A percentile compares a stretch with the other conserved stretches of the same genome.
These are phyloP conservation scores for Hamigera avellanea DNA, from an alignment of 495 filamentous ascomycete species.

Conservation along the genomic window DNA sequence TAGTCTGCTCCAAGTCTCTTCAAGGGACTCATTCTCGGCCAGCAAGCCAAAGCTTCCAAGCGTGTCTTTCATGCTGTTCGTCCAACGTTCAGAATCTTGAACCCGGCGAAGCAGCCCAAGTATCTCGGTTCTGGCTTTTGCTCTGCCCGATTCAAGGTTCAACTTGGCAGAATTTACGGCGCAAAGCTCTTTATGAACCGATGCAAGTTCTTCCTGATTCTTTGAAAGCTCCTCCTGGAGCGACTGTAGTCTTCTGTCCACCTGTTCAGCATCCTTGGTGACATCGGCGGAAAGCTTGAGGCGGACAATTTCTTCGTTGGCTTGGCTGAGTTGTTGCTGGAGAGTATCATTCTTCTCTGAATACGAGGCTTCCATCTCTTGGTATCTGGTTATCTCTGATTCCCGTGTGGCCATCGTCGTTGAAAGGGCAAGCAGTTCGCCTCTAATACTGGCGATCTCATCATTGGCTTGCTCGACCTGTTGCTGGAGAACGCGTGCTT, in stretches of 20 bases:
- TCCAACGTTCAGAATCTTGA: constrained; percentile 16
- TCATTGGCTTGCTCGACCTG: constrained; percentile 14
- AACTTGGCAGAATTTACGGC: constrained; percentile 6
- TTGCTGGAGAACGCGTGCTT: constrained; percentile 11
- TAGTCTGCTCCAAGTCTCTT: constrained; percentile 10
- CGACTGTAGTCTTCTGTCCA: constrained; percentile 3
- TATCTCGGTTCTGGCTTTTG: constrained; percentile 15
- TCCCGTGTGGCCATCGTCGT: too few species aligned
- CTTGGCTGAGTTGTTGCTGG: too few species aligned
- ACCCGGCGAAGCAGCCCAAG: constrained; percentile 13
- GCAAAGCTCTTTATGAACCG: constrained; percentile 6
- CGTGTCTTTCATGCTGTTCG: constrained; percentile 11
- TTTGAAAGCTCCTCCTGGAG: constrained; percentile 4
- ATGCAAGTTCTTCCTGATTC: constrained; percentile 9
- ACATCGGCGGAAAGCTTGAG: too few species aligned
- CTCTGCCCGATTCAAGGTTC: constrained; percentile 11
- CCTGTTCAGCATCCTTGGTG: neutral
- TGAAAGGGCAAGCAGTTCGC: too few species aligned
- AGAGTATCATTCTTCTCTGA: neutral
- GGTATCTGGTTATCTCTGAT: constrained; percentile 1
- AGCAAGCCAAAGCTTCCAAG: constrained; percentile 5
- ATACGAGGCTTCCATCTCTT: constrained; percentile 1
- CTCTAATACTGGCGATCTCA: too few species aligned
- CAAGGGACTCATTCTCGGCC: constrained; percentile 5
- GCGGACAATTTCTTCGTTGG: too few species aligned